Conservation (phyloP, 2,329 filamentous ascomycete species). For the Apiospora kogelbergensis region DNA sequence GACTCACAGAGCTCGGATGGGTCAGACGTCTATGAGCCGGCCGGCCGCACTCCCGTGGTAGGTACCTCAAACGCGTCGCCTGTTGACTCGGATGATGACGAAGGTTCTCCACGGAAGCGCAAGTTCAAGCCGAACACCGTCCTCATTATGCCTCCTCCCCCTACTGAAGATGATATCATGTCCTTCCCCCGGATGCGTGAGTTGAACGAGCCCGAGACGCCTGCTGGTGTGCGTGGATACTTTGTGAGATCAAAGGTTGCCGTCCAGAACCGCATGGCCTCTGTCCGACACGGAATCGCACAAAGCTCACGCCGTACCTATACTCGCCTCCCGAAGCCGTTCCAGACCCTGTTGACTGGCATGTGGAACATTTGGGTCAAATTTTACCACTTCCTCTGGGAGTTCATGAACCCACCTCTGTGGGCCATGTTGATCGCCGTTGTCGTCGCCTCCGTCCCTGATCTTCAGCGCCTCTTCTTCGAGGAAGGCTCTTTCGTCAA, state of each 20-base stretch:
- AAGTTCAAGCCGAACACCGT: conserved; percentile 14
- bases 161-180: conserved; percentile 53
- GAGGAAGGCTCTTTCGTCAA: conserved; percentile 83
- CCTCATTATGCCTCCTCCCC: conserved; percentile 25
- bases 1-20: conserved; percentile 39
- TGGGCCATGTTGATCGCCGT: conserved; percentile 97
- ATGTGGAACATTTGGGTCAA: conserved; percentile 37
- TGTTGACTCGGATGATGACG: conserved; percentile 49
- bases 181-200: conserved; percentile 60
- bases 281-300: conserved; percentile 22
- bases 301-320: conserved; percentile 27
- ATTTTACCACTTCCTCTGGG: conserved; percentile 70
- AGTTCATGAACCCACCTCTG: conserved; percentile 97
- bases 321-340: conserved; percentile 39
- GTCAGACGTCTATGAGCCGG: conserved; percentile 52
- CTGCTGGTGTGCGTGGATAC: conserved; percentile 42
- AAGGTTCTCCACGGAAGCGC: conserved; percentile 35
- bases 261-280: conserved; percentile 28
- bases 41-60: conserved; percentile 54
- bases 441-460: conserved; percentile 82
- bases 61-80: conserved; percentile 50
- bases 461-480: conserved; percentile 84
- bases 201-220: conserved; percentile 39
- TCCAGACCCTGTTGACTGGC: conserved; percentile 36
- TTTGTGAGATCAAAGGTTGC: conserved; percentile 36